These are phyloP conservation scores for Vigna radiata DNA, from an alignment of 306 rosid genomes.

Conservation along the genomic window DNA sequence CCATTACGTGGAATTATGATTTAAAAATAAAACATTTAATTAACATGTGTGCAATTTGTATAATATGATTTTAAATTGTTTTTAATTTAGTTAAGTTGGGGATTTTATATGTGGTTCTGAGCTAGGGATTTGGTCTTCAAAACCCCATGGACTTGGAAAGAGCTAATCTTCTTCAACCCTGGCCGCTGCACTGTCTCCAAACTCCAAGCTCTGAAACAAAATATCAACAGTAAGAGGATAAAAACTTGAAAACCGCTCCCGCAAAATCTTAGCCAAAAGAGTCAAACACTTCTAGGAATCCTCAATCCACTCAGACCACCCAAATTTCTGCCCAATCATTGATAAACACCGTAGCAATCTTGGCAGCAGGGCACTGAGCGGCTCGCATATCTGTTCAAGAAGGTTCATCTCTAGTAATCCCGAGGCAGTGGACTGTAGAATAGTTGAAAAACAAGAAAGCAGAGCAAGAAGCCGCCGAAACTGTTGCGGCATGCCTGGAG, in stretches of 20 bases:
- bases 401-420: slow-evolving; percentile 87
- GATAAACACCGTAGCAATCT: slow-evolving; percentile 80
- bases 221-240: slow-evolving; percentile 75
- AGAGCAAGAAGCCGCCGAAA: slow-evolving; percentile 80
- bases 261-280: slow-evolving; percentile 83
- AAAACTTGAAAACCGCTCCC: slow-evolving; percentile 76
- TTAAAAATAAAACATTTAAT: too few relatives aligned
- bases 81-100: too few relatives aligned
- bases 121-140: too few relatives aligned
- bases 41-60: too few relatives aligned
- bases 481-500: slow-evolving; percentile 80
- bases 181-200: slow-evolving; percentile 45
- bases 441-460: slow-evolving; percentile 82
- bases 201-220: slow-evolving; percentile 76
- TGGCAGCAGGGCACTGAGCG: slow-evolving; percentile 72
- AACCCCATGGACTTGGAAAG: slow-evolving; percentile 88
- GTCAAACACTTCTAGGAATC: slow-evolving; percentile 96
- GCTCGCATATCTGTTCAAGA: slow-evolving; percentile 83
- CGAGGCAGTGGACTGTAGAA: slow-evolving; percentile 88
- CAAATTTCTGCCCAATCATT: slow-evolving; percentile 83
- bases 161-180: slow-evolving; percentile 63
- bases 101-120: too few relatives aligned
- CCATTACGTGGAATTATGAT: too few relatives aligned
- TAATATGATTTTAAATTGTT: too few relatives aligned
- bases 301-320: slow-evolving; percentile 91